These are phyloP conservation scores for Climacium dendroides DNA, from an alignment of 225 moss, liverwort and hornwort species.

Conservation along the genomic window DNA sequence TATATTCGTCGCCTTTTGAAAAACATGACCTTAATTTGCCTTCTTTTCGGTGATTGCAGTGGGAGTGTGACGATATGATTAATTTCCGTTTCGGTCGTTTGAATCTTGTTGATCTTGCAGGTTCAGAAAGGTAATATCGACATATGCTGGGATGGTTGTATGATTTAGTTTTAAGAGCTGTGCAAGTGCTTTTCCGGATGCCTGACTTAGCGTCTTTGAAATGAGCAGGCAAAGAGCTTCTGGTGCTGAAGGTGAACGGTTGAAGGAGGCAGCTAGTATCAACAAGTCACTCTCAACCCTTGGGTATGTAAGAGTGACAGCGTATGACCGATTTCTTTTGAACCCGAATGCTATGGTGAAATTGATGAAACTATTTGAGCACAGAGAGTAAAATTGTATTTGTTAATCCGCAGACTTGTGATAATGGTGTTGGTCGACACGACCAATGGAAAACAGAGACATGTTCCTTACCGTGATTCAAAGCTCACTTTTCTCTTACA, in stretches of 20 bases:
- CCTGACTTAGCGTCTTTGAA: background rate
- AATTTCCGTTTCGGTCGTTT: constrained; percentile 81
- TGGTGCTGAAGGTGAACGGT: constrained; percentile 88
- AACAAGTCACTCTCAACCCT: constrained; percentile 53
- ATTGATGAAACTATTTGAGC: background rate
- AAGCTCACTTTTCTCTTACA: constrained; percentile 96
- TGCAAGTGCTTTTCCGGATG: background rate
- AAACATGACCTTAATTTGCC: background rate
- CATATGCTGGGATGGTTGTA: background rate
- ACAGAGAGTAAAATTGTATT: background rate
- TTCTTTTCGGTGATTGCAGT: constrained; percentile 28
- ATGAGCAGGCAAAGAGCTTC: constrained; percentile 74
- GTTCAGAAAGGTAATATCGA: constrained; percentile 71
- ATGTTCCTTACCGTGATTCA: constrained; percentile 93
- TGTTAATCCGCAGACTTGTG: constrained; percentile 46
- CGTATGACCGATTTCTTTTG: background rate
- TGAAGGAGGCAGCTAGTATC: constrained; percentile 71
- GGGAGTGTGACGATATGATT: constrained; percentile 87
- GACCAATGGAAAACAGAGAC: constrained; percentile 89
- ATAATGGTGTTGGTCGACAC: constrained; percentile 94
- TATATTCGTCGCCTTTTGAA: background rate
- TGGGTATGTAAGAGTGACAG: constrained; percentile 36
- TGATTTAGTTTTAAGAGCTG: background rate
- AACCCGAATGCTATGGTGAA: background rate
- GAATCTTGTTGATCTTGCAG: constrained; percentile 93